Evolutionary conservation across 1,139 yeast genomes (phyloP), one percentile per base, ranked within the genome.

Genomic region (Hansenula sp.): DNA sequence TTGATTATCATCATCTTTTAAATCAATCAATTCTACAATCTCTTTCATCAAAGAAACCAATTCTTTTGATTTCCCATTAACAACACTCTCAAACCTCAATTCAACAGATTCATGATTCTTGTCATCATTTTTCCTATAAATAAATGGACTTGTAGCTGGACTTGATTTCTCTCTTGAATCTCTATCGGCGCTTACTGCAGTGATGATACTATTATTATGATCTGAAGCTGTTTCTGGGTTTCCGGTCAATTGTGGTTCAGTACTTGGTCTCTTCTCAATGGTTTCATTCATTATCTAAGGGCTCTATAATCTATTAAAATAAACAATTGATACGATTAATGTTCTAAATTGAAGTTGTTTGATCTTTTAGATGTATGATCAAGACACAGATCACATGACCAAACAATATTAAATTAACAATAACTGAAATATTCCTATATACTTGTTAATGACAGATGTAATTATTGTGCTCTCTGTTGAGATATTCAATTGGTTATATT

Each of bases 121-220:
- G 29, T 24, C 12, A 11, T 7, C 24, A 21, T 21, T 6, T 10
- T 13, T 25, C 18, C 29, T 24, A 18, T 25, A 29, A 8, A 24
- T 25, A 2, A 43, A 26, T 27, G 49, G 49, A 33, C 49, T 46
- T 5, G 45, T 42, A 1, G 26, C 24, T 16, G 38, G 37, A 11
- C 39, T 40, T 24, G 26, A 21, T 9, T 6, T 21, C 29, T 29
- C 6, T 29, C 31, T 16, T 27, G 12, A 29, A 17, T 45, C 44
- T 27, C 36, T 38, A 21, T 43, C 44, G 4, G 33, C 41, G 12
- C 44, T 41, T 14, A 36, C 20, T 9, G 47, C 35, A 10, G 48
- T 43, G 25, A 41, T 24, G 7, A 32, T 35, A 32, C 47, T 44
- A 10, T 46, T 45, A 20, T 44, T 42, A 4, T 34, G 32, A 27